Evolutionary conservation across 768 basidiomycete species (phyloP).

Genomic region (Vararia minispora): DNA sequence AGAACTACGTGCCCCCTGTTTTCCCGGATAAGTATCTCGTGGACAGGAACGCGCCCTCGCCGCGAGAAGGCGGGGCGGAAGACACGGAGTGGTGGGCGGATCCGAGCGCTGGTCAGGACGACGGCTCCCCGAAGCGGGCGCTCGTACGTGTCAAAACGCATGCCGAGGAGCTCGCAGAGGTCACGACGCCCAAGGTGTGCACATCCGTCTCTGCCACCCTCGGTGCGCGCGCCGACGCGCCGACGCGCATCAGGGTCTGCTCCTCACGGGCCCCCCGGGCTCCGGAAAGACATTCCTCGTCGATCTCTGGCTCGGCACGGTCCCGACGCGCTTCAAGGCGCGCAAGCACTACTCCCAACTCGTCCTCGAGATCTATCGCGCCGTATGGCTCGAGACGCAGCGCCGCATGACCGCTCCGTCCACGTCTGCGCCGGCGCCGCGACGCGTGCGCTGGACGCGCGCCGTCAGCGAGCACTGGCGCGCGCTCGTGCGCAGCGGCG

Average conservation of each 20-base stretch:
- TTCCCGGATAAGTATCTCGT: conserved; percentile 22
- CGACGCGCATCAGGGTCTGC: conserved; percentile 28
- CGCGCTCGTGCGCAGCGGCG: conserved; percentile 22
- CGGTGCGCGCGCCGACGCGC: not conserved
- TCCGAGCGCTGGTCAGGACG: conserved; percentile 12
- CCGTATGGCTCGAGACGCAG: conserved; percentile 40
- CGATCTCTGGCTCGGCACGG: conserved; percentile 42
- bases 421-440: conserved; percentile 6
- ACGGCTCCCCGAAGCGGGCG: conserved; percentile 17
- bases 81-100: conserved; percentile 23
- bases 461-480: conserved; percentile 20
- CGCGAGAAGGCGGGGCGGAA: conserved; percentile 13
- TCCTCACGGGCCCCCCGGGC: conserved; percentile 40
- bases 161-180: conserved; percentile 38
- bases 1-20: conserved; percentile 39
- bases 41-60: not conserved
- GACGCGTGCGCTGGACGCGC: conserved; percentile 19
- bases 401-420: conserved; percentile 24
- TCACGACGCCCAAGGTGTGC: conserved; percentile 40
- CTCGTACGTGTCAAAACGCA: conserved; percentile 33
- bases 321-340: conserved; percentile 41
- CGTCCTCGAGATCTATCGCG: conserved; percentile 42
- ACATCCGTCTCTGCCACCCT: not conserved
- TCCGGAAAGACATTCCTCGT: conserved; percentile 45
- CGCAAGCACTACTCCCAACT: conserved; percentile 49